Conservation (phyloP, 1,284 basidiomycete species). For the Amylostereum chailletii region DNA sequence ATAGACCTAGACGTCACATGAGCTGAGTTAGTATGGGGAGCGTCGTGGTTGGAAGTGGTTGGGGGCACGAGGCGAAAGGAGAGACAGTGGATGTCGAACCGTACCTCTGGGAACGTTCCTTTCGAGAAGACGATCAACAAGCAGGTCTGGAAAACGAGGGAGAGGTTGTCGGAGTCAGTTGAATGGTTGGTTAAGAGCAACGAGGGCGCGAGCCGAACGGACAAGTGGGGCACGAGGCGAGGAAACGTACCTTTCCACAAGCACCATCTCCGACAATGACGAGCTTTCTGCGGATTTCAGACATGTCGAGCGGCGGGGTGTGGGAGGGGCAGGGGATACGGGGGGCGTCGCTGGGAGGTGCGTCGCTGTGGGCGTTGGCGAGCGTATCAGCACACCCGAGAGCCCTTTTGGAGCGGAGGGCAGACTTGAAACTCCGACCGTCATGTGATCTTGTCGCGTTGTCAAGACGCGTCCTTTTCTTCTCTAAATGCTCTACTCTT, state of each 20-base stretch:
- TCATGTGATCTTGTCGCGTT: no score
- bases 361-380: no score
- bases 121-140: slow-evolving; percentile 60
- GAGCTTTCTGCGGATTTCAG: slow-evolving; percentile 44
- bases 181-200: neutral
- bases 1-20: slow-evolving; percentile 30
- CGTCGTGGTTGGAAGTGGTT: slow-evolving; percentile 9
- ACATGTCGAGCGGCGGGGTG: slow-evolving; percentile 17
- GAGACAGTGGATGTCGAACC: slow-evolving; percentile 4
- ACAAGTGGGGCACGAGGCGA: neutral
- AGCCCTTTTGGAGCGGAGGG: no score
- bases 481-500: no score
- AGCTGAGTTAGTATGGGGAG: slow-evolving; percentile 10
- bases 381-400: no score
- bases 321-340: no score
- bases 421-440: no score
- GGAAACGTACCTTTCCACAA: slow-evolving; percentile 41
- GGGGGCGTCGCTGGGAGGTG: no score
- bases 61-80: neutral
- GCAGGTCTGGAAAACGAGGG: slow-evolving; percentile 34
- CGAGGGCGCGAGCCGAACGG: slow-evolving; percentile 3
- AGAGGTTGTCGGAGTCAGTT: neutral
- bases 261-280: slow-evolving; percentile 54
- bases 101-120: slow-evolving; percentile 71
- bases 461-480: no score